Evolutionary conservation across 2,329 filamentous ascomycete genomes (phyloP), one percentile per base, ranked within the genome.

Genomic region (Lanzia echinophila): DNA sequence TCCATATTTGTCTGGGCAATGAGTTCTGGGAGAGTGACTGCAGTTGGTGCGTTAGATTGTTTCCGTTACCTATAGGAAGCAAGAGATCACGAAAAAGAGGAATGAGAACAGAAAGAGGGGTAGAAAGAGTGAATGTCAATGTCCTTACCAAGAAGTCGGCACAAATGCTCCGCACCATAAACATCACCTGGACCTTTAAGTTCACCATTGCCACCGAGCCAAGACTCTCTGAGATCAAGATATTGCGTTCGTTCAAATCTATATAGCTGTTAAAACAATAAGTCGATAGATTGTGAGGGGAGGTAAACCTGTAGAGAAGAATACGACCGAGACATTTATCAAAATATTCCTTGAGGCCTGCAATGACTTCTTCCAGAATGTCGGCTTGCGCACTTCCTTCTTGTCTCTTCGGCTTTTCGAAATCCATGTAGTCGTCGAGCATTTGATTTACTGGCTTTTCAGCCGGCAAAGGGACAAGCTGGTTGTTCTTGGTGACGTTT

Each of bases 1-100:
- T 97, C 94, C 90, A 99, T 96, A 72, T 97, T 97, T 50, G 94
- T 99, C 69, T 99, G 94, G 3, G 91, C 91, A 58, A 97, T 84
- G 39, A 97, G 83, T 68, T 99, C 94, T 0, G 94, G 92, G 63
- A 97, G 83, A 1, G 87, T 87, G 3, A 95, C 92, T 96, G 62
- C 10, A 95, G 62, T 8, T 45, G 3, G 44, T 33, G 17, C 28
- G 43, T 63, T 51, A 63, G 58, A 12, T 33, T 28, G 8, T 28
- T 28, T 28, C 24, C 24, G 8, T 28, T 28, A 28, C 24, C 24
- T 28, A 28, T 4, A 38, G 32, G 39, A n/a, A n/a, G 6, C 20
- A n/a, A 10, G 7, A 7, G 12, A 7, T 15, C 10, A 24, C 4
- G 36, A 53, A 41, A 17, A 22, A 13, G 10, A 42, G 10, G 39